Evolutionary conservation across 345 rosid genomes (phyloP), one percentile per base, ranked within the genome.

Genomic region (Eucalyptus regnans): DNA sequence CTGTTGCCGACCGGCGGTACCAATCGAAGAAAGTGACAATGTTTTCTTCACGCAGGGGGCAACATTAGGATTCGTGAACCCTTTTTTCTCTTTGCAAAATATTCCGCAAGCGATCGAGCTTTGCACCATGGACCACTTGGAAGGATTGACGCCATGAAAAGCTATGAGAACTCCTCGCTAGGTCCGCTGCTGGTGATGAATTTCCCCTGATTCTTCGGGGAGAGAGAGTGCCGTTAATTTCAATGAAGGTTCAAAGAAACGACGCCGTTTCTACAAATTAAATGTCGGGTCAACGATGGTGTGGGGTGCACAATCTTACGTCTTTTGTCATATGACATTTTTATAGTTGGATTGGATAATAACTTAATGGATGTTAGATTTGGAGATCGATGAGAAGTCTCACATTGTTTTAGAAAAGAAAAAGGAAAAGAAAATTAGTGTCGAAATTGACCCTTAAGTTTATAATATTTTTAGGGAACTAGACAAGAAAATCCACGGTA

Each of bases 181-280:
- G 58, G 58, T 52, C 8, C 1, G 62, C 9, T 62, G 37, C 71
- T 6, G 17, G 9, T 62, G 71, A 56, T 56, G 0, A 56, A 56
- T 56, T 52, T 52, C 58, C 58, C 10, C 58, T 2, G 4, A 52
- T 7, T 52, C 7, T 52, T 52, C 58, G 3, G 66, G 13, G 7
- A 27, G 29, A 1, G 66, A 60, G n/a, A 60, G 66, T 1, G 1
- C 6, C 0, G 7, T 27, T 5, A 12, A 0, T 60, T 60, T 25
- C 1, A 1, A 12, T 3, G 3, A 25, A 60, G 66, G 7, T 27
- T 60, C 2, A 11, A 60, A 60, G n/a, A 62, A 62, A 29, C 0
- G 31, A 12, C 4, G 4, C 31, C 14, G 7, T 62, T 62, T 62
- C 16, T 29, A 12, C 2, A 7, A 62, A 56, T 56, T 12, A 25